Percentiles rank a stretch among this genome's conserved stretches.
These are phyloP conservation scores for Geotrichum phurueaensis DNA, from an alignment of 1,139 yeast species.

Conservation along the genomic window DNA sequence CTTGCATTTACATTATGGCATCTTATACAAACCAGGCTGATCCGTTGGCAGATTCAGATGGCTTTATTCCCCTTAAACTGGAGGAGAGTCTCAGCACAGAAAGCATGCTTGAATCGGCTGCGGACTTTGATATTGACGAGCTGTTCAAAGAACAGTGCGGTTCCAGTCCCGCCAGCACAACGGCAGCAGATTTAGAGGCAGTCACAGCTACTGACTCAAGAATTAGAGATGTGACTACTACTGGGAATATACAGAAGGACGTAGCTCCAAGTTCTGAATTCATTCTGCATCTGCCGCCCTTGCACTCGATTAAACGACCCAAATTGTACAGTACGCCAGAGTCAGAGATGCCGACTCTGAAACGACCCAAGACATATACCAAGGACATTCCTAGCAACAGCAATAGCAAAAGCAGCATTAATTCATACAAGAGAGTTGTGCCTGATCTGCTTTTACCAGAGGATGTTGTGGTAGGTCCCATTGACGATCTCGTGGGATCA, in stretches of 20 bases:
- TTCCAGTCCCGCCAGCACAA: background rate
- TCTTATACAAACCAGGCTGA: background rate
- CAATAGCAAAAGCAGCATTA: background rate
- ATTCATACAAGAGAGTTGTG: background rate
- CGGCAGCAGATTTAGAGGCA: too few species aligned
- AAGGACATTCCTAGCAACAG: background rate
- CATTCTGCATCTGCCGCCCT: constrained; percentile 2
- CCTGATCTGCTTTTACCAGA: constrained; percentile 13
- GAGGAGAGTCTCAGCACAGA: background rate
- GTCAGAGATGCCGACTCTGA: constrained; percentile 1
- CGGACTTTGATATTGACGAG: constrained; percentile 10
- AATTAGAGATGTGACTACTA: background rate
- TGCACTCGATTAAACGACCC: background rate
- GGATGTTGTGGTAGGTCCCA: background rate
- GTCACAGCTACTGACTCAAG: background rate
- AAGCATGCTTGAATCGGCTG: background rate
- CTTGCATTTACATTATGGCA: background rate
- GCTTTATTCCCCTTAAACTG: background rate
- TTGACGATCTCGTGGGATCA: background rate
- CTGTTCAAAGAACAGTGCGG: constrained; percentile 8
- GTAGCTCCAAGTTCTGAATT: background rate
- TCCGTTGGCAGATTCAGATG: background rate
- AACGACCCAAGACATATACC: constrained; percentile 1
- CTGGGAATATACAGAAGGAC: background rate
- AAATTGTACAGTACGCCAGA: background rate